Conservation (phyloP, 2,329 filamentous ascomycete species). For the Pseudogymnoascus destructans region DNA sequence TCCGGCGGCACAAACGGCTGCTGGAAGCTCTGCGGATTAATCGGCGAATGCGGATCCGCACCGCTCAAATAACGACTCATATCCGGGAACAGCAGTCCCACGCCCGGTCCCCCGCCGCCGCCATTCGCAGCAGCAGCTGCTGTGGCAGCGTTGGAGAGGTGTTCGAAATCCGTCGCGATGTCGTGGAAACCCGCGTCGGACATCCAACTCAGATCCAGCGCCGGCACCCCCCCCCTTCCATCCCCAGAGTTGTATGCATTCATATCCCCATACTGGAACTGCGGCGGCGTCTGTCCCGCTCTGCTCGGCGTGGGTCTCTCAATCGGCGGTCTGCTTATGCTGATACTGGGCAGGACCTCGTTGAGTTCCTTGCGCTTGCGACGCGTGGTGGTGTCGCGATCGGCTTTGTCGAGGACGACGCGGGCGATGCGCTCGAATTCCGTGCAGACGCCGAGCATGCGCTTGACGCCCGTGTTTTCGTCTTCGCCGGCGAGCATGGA, state of each 20-base stretch:
- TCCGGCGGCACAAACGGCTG: slow-evolving; percentile 87
- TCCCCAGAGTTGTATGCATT: not conserved
- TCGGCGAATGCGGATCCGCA: not conserved
- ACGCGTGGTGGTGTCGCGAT: slow-evolving; percentile 55
- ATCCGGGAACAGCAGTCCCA: not conserved
- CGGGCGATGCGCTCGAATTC: slow-evolving; percentile 93
- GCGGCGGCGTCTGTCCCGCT: not conserved
- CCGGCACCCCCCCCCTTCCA: not conserved
- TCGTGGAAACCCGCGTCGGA: not conserved
- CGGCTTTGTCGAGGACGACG: slow-evolving; percentile 79
- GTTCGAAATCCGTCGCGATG: not conserved
- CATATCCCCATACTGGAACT: not conserved
- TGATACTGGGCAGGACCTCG: not conserved
- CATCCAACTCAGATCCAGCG: not conserved
- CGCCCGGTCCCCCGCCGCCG: not conserved
- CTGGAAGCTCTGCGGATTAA: slow-evolving; percentile 42
- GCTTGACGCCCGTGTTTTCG: slow-evolving; percentile 77
- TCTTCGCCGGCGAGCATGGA: slow-evolving; percentile 81
- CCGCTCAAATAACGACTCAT: not conserved
- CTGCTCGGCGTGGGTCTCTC: not conserved
- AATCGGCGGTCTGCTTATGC: not conserved
- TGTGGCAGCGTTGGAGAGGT: not conserved
- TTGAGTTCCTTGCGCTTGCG: slow-evolving; percentile 74
- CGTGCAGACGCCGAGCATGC: slow-evolving; percentile 88
- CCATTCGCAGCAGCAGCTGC: not conserved